Conservation (phyloP, 345 rosid species). For the Balakata baccata region DNA sequence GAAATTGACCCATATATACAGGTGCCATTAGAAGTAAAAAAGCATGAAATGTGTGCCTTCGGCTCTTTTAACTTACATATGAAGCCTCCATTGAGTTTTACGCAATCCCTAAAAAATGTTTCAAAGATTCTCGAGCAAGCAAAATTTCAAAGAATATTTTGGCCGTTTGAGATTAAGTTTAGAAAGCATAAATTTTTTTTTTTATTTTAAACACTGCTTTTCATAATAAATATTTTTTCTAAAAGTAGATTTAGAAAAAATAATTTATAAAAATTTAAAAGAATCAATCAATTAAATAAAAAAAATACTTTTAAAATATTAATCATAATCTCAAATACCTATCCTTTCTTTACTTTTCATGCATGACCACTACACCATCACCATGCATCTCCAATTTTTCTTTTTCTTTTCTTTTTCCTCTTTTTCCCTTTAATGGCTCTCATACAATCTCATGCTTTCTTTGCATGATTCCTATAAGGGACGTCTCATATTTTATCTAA, state of each 20-base stretch:
- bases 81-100: constrained; percentile 30
- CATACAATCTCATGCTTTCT: constrained; percentile 14
- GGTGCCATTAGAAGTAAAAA: too few species aligned
- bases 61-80: neutral
- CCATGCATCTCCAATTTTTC: neutral
- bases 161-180: too few species aligned
- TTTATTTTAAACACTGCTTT: too few species aligned
- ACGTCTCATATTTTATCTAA: neutral
- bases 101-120: constrained; percentile 39
- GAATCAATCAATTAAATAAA: too few species aligned
- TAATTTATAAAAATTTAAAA: too few species aligned
- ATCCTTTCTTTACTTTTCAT: constrained; percentile 4
- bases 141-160: constrained; percentile 40
- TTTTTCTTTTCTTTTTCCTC: neutral
- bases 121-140: constrained; percentile 47
- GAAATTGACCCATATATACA: too few species aligned
- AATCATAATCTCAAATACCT: too few species aligned
- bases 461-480: constrained; percentile 8
- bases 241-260: too few species aligned
- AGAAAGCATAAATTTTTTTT: too few species aligned
- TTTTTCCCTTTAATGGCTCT: neutral
- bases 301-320: too few species aligned
- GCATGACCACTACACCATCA: neutral
- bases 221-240: too few species aligned
- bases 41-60: constrained; percentile 21